phyloP scores from a whole-genome alignment of 257 asterid species.

The Gardenia jasminoides region DNA sequence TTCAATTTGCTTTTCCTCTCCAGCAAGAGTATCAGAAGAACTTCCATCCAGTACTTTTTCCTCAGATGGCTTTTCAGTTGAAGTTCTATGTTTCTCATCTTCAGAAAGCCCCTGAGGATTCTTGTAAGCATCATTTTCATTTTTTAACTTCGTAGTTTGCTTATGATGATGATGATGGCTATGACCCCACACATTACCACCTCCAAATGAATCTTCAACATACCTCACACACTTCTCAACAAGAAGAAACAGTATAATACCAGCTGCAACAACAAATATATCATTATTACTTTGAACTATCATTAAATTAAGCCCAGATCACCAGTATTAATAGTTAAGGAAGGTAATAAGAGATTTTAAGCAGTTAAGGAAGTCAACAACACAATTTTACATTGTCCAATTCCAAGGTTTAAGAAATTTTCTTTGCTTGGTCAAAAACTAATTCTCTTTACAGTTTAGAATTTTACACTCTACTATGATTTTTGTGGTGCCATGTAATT shows the following conservation, averaged over 20 bases:
- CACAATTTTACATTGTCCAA: neutral
- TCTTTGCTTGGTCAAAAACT: neutral
- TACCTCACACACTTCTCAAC: constrained; percentile 95
- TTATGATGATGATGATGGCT: constrained; percentile 81
- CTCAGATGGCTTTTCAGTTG: constrained; percentile 27
- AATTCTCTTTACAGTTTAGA: neutral
- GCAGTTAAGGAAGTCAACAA: neutral
- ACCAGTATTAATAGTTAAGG: neutral
- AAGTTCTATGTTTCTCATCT: constrained; percentile 38
- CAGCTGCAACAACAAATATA: constrained; percentile 61
- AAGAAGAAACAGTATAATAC: constrained; percentile 79
- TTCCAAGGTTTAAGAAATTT: neutral
- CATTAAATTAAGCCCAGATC: neutral
- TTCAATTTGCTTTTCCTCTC: constrained; percentile 33
- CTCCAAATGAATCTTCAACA: constrained; percentile 76
- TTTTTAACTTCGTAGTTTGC: constrained; percentile 46
- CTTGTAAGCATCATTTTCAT: constrained; percentile 45
- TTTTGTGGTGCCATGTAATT: neutral
- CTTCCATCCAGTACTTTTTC: constrained; percentile 31
- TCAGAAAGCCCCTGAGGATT: constrained; percentile 35
- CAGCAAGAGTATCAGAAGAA: constrained; percentile 33
- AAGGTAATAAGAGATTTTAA: too few species aligned
- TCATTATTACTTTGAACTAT: constrained; percentile 10
- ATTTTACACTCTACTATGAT: neutral
- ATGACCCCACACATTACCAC: constrained; percentile 45